Evolutionary conservation across 495 filamentous ascomycete genomes (phyloP), one percentile per base, ranked within the genome.

Genomic region (Aspergillus sparsus): DNA sequence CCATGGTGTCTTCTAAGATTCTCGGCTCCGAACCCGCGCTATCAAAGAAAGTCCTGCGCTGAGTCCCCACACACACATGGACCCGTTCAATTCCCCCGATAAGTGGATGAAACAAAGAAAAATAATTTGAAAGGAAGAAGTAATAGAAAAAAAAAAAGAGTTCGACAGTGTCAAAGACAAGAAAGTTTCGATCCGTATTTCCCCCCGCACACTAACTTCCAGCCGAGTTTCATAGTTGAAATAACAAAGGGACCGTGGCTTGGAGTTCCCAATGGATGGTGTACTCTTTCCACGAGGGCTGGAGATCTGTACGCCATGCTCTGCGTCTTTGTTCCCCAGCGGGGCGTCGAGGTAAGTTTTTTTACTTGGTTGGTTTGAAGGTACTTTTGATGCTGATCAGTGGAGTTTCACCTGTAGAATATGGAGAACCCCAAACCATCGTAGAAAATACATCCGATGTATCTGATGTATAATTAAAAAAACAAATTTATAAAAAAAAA

Each of bases 81-180:
- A n/a, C n/a, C n/a, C 21, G 3, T 27, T 27, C 21, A 27, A 27
- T 27, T 27, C 9, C 39, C 39, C 9, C 12, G 39, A 11, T 12
- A 42, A 11, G 9, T 5, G 39, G 5, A 11, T 13, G 12, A 42
- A 42, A 42, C 12, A 32, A 49, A 41, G 32, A 16, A 51, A 18
- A 13, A 21, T 35, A 51, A 12, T 41, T 21, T 15, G 49, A 3
- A 55, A 58, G 49, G 49, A 55, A 12, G 36, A 12, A 49, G 36
- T 10, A 41, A 50, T 58, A 55, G 53, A 15, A 49, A 4, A 45
- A 59, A 55, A 58, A 35, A 16, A 55, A 39, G 55, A 54, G 54
- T 57, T 53, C 41, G 57, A 41, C n/a, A n/a, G 21, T n/a, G 3
- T 41, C n/a, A 8, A 9, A 47, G 8, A 21, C 6, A 16, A 16